A percentile compares a stretch with the other conserved stretches of the same genome.
phyloP scores from a whole-genome alignment of 75 land plant genomes.

The Cryptomeria japonica region DNA sequence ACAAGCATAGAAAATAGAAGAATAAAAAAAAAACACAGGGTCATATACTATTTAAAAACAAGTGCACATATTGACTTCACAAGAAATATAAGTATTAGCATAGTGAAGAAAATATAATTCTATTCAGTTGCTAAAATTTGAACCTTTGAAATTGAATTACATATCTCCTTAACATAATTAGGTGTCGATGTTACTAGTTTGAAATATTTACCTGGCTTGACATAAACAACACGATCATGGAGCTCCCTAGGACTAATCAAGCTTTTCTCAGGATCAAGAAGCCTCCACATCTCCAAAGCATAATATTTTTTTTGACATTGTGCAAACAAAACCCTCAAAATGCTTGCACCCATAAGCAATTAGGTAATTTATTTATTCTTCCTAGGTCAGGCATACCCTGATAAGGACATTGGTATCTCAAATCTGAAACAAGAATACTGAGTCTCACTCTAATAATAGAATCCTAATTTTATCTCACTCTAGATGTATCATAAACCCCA shows the following conservation, averaged over 20 bases:
- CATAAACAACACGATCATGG: constrained; percentile 82
- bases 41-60: neutral
- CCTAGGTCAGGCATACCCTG: constrained; percentile 92
- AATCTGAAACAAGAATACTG: constrained; percentile 43
- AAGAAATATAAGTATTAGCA: neutral
- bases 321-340: constrained; percentile 98
- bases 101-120: neutral
- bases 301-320: constrained; percentile 97
- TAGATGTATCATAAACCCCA: neutral
- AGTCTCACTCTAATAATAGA: neutral
- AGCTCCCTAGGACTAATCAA: constrained; percentile 69
- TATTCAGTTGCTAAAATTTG: neutral
- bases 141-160: neutral
- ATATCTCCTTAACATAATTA: neutral
- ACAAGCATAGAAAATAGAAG: neutral
- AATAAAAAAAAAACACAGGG: neutral
- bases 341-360: constrained; percentile 95
- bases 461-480: neutral
- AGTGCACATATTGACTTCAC: neutral
- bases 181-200: neutral
- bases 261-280: constrained; percentile 91
- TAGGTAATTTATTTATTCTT: constrained; percentile 80
- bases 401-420: constrained; percentile 98
- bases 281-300: constrained; percentile 99
- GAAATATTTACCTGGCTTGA: constrained; percentile 70